Conservation (phyloP, 805 yeast species). For the Candida loeiensis region DNA sequence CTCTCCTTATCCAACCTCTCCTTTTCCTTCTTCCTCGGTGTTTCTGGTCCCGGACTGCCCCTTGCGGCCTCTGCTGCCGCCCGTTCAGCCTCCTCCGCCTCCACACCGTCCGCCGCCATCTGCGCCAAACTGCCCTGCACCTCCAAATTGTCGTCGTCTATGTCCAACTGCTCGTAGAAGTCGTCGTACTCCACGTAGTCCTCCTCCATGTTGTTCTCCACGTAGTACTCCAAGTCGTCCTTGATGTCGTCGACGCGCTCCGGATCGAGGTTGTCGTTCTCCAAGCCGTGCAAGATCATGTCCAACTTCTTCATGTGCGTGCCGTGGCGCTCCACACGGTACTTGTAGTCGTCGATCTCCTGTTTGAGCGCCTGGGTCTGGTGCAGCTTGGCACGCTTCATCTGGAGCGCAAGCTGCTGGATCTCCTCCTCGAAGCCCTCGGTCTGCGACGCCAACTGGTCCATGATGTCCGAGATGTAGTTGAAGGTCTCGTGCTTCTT, state of each 20-base stretch:
- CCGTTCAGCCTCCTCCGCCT: slow-evolving; percentile 13
- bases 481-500: slow-evolving; percentile 70
- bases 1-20: background rate
- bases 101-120: slow-evolving; percentile 16
- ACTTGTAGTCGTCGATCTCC: slow-evolving; percentile 60
- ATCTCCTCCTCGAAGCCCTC: slow-evolving; percentile 75
- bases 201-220: slow-evolving; percentile 88
- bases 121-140: slow-evolving; percentile 25
- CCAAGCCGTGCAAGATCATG: slow-evolving; percentile 68
- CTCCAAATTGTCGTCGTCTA: slow-evolving; percentile 44
- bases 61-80: slow-evolving; percentile 10
- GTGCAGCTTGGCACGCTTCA: slow-evolving; percentile 49
- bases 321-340: slow-evolving; percentile 65
- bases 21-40: slow-evolving; percentile 13
- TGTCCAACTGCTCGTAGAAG: slow-evolving; percentile 80
- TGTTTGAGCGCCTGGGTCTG: slow-evolving; percentile 45
- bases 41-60: slow-evolving; percentile 1
- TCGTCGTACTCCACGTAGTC: slow-evolving; percentile 94
- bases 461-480: slow-evolving; percentile 68
- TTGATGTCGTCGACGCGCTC: slow-evolving; percentile 71
- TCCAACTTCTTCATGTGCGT: slow-evolving; percentile 80
- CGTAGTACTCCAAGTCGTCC: slow-evolving; percentile 90
- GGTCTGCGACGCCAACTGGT: slow-evolving; percentile 75
- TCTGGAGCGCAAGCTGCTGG: slow-evolving; percentile 24
- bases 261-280: slow-evolving; percentile 75